phyloP scores from a whole-genome alignment of 1,139 yeast species.

The Protomyces inundatus region DNA sequence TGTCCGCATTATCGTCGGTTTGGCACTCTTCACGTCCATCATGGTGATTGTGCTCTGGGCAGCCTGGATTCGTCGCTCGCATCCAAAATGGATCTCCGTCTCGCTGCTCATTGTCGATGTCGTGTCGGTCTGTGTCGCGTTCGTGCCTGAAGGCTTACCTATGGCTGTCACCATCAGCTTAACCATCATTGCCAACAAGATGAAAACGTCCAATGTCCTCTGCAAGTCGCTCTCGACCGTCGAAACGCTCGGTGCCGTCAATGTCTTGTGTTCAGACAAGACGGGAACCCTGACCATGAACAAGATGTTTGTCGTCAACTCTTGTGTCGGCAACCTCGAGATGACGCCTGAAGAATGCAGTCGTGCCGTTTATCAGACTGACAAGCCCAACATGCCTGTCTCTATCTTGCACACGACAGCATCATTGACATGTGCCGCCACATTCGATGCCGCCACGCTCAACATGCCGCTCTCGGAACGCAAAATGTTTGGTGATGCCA shows the following conservation, averaged over 20 bases:
- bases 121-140: slow-evolving; percentile 47
- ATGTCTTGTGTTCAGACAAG: slow-evolving; percentile 93
- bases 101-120: slow-evolving; percentile 42
- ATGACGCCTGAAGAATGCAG: slow-evolving; percentile 53
- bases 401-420: slow-evolving; percentile 37
- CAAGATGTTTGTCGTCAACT: slow-evolving; percentile 52
- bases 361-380: neutral
- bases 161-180: slow-evolving; percentile 55
- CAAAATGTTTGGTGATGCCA: slow-evolving; percentile 47
- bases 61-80: slow-evolving; percentile 43
- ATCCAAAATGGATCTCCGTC: slow-evolving; percentile 46
- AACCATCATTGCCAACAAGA: slow-evolving; percentile 95
- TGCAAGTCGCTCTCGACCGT: slow-evolving; percentile 89
- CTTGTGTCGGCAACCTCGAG: slow-evolving; percentile 65
- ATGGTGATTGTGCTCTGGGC: slow-evolving; percentile 48
- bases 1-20: slow-evolving; percentile 42
- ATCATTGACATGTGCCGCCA: slow-evolving; percentile 45
- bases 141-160: slow-evolving; percentile 53
- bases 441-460: slow-evolving; percentile 35
- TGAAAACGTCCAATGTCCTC: slow-evolving; percentile 92
- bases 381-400: slow-evolving; percentile 25
- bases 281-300: slow-evolving; percentile 96
- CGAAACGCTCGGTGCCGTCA: slow-evolving; percentile 98
- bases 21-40: slow-evolving; percentile 44
- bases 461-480: slow-evolving; percentile 36